Conservation (phyloP, 345 rosid species). For the Arabis hirsuta region DNA sequence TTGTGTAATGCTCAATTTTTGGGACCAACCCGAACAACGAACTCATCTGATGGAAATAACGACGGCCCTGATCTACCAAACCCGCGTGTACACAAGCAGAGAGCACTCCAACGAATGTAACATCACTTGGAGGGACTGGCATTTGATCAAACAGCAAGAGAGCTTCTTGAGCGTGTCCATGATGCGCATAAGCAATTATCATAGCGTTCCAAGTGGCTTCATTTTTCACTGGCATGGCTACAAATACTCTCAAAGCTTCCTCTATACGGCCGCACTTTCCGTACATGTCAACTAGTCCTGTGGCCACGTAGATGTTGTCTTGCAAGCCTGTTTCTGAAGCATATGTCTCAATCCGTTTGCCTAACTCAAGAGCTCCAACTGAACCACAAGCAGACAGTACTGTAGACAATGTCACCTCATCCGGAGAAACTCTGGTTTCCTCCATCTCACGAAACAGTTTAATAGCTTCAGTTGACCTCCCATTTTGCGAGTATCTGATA, state of each 20-base stretch:
- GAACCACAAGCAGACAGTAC: constrained; percentile 82
- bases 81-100: constrained; percentile 95
- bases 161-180: constrained; percentile 74
- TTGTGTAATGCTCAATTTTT: constrained; percentile 84
- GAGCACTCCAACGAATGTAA: constrained; percentile 78
- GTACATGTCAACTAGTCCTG: constrained; percentile 87
- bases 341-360: constrained; percentile 60
- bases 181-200: constrained; percentile 82
- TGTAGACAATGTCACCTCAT: constrained; percentile 59
- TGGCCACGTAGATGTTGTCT: constrained; percentile 63
- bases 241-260: constrained; percentile 70
- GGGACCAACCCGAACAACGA: constrained; percentile 71
- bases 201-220: constrained; percentile 92
- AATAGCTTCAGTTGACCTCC: constrained; percentile 74
- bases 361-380: constrained; percentile 79
- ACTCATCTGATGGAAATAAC: constrained; percentile 65
- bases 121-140: constrained; percentile 63
- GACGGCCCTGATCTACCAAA: constrained; percentile 68
- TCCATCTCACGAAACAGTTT: constrained; percentile 60
- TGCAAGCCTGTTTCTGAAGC: constrained; percentile 54
- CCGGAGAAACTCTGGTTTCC: constrained; percentile 49
- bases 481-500: constrained; percentile 81
- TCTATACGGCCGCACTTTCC: constrained; percentile 83
- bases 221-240: constrained; percentile 67
- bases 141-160: constrained; percentile 62